Evolutionary conservation across 108 stramenopile species (phyloP), one percentile per base, ranked within the genome.

Genomic region (Cylindrotheca closterium): DNA sequence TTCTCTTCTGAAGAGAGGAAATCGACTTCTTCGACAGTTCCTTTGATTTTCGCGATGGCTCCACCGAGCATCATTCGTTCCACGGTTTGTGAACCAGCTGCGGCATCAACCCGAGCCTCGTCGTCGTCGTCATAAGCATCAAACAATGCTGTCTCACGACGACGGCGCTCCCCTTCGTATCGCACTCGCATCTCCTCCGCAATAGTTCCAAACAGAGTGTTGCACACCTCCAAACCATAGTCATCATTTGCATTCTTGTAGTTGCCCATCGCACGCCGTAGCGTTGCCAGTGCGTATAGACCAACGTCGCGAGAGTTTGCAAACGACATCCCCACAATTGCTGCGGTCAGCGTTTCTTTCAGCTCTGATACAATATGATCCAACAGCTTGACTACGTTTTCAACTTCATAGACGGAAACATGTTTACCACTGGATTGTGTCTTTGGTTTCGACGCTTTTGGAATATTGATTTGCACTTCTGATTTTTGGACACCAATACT

Each of bases 271-370:
- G 84, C 74, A 26, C 70, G 57, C 19, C 87, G 82, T 0, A 91
- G 71, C 7, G 71, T 61, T 22, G 88, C 76, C 67, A 82, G 57
- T 5, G 82, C 77, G 57, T 77, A 67, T 55, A 94, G 66, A 8
- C 82, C 87, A 22, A 82, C 66, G 55, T 94, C 93, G 0, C 93
- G 74, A 19, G 90, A 75, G 34, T 70, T 80, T 1, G 90, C 77
- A 63, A 94, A 94, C 3, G 83, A 54, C 32, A 94, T 64, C 10
- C 93, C 93, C 4, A 80, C 82, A 51, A 94, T 84, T 2, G 88
- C 93, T 24, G 85, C 82, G 46, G 79, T 77, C 34, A 92, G 60
- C 2, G 93, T 84, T 22, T 60, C 46, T 15, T 77, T 51, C 8
- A 94, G 63, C 55, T 93, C 92, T 12, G 45, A 31, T 0, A 70